Evolutionary conservation across 164 flowering plant species (phyloP).

Genomic region (Vitis vinifera): DNA sequence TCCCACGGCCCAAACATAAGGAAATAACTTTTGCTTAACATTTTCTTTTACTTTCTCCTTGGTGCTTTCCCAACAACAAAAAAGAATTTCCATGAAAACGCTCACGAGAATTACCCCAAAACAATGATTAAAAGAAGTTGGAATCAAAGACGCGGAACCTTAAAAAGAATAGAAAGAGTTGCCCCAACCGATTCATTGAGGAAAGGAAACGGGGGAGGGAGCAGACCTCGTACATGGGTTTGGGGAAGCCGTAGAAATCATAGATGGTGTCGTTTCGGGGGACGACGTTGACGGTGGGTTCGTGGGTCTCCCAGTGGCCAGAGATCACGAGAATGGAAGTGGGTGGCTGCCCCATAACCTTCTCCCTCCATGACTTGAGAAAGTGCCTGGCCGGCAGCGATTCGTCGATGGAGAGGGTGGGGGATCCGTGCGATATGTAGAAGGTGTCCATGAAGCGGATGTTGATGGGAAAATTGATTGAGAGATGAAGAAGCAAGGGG

Average conservation of each 20-base stretch:
- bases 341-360: constrained; percentile 37
- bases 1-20: too few relatives aligned
- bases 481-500: too few relatives aligned
- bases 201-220: not conserved
- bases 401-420: constrained; percentile 38
- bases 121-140: too few relatives aligned
- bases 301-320: constrained; percentile 78
- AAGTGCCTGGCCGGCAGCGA: constrained; percentile 28
- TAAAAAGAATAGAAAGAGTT: not conserved
- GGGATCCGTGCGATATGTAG: constrained; percentile 43
- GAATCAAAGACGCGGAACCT: too few relatives aligned
- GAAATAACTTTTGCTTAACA: too few relatives aligned
- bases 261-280: constrained; percentile 49
- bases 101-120: too few relatives aligned
- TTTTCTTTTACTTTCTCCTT: too few relatives aligned
- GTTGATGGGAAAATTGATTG: too few relatives aligned
- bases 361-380: constrained; percentile 40
- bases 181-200: too few relatives aligned
- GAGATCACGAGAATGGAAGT: constrained; percentile 68
- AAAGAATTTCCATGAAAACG: too few relatives aligned
- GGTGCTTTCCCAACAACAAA: too few relatives aligned
- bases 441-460: constrained; percentile 28
- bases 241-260: constrained; percentile 80
- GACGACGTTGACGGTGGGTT: constrained; percentile 60
- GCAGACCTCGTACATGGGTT: constrained; percentile 73